Evolutionary conservation across 371 early-diverging fungal species (phyloP).

Genomic region (Rhizopus delemar): DNA sequence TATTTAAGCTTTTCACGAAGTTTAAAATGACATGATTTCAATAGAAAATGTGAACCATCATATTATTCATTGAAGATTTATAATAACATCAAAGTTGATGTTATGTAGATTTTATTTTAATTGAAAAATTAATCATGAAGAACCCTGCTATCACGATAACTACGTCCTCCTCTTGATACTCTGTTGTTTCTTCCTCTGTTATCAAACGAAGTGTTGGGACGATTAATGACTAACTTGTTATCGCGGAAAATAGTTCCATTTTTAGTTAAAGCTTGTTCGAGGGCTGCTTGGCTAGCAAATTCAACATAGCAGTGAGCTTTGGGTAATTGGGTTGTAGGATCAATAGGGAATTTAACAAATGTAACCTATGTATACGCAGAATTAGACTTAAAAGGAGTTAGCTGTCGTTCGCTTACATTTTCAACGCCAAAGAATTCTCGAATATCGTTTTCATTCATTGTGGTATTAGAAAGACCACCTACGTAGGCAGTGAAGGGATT

Average conservation of each 20-base stretch:
- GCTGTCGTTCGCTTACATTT: slow-evolving; percentile 26
- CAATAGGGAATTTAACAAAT: slow-evolving; percentile 47
- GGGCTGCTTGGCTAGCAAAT: slow-evolving; percentile 33
- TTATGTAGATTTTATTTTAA: too few species aligned
- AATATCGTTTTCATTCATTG: slow-evolving; percentile 50
- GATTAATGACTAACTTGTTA: slow-evolving; percentile 46
- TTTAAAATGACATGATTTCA: too few species aligned
- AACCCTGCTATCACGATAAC: slow-evolving; percentile 31
- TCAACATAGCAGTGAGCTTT: slow-evolving; percentile 55
- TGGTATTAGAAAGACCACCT: slow-evolving; percentile 41
- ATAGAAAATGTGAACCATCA: too few species aligned
- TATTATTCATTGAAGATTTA: too few species aligned
- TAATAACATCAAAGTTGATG: too few species aligned
- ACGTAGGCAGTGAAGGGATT: slow-evolving; percentile 45
- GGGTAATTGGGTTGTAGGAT: slow-evolving; percentile 39
- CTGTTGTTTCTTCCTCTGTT: slow-evolving; percentile 26
- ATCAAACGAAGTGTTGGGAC: slow-evolving; percentile 36
- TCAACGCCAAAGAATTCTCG: slow-evolving; percentile 48
- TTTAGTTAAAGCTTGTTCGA: slow-evolving; percentile 44
- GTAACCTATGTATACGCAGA: slow-evolving; percentile 26
- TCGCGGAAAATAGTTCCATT: slow-evolving; percentile 44
- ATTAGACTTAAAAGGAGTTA: not conserved
- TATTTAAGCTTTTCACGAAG: too few species aligned
- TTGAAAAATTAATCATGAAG: slow-evolving; percentile 12
- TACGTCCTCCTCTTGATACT: slow-evolving; percentile 25